phyloP scores from a whole-genome alignment of 495 filamentous ascomycete genomes.

The Penicillium mononematosum region DNA sequence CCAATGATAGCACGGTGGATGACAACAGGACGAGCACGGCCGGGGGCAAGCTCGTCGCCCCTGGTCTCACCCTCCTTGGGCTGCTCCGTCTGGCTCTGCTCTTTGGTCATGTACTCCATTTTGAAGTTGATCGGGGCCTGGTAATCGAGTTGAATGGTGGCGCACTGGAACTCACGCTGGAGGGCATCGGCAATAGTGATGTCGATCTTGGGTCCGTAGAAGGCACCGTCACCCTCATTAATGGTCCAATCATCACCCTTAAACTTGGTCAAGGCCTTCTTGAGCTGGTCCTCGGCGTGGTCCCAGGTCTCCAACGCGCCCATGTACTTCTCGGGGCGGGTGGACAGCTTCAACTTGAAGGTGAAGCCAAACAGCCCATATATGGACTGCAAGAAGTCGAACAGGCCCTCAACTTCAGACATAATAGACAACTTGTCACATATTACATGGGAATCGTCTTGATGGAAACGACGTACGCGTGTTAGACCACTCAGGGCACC shows the following conservation, averaged over 20 bases:
- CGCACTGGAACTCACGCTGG: conserved; percentile 80
- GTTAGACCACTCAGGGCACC: conserved; percentile 89
- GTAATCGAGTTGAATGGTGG: conserved; percentile 97
- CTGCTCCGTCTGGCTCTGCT: conserved; percentile 37
- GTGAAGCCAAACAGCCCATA: conserved; percentile 90
- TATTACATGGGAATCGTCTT: conserved; percentile 72
- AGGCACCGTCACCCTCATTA: conserved; percentile 92
- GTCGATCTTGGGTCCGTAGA: conserved; percentile 96
- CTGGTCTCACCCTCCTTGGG: conserved; percentile 34
- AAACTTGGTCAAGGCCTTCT: conserved; percentile 76
- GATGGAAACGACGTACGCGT: too few species aligned
- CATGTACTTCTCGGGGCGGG: conserved; percentile 87
- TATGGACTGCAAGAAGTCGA: conserved; percentile 79
- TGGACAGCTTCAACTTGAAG: conserved; percentile 96
- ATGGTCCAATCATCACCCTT: conserved; percentile 77
- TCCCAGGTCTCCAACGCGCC: conserved; percentile 88
- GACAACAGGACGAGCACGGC: conserved; percentile 91
- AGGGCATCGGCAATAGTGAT: conserved; percentile 84
- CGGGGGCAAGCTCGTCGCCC: conserved; percentile 46
- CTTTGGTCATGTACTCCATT: conserved; percentile 76
- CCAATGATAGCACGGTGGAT: conserved; percentile 95
- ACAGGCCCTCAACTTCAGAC: conserved; percentile 79
- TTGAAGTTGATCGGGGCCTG: conserved; percentile 83
- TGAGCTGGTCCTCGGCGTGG: conserved; percentile 75
- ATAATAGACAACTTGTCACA: too few species aligned